These are phyloP conservation scores for Cyberlindnera maclurae DNA, from an alignment of 805 yeast genomes.

Conservation along the genomic window DNA sequence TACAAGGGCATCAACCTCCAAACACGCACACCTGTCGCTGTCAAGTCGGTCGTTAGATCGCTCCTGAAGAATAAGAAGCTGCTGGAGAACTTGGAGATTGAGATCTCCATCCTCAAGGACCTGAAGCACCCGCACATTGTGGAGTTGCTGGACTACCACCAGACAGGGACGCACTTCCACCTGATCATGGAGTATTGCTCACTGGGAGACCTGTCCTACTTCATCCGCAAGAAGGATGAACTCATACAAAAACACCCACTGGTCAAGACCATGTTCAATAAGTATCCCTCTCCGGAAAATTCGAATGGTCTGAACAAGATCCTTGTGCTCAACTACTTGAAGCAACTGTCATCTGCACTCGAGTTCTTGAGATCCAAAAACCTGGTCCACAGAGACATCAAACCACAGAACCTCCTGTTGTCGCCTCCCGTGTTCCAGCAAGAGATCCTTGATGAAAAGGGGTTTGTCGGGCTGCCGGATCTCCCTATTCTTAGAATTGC, in stretches of 20 bases:
- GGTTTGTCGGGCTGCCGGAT: conserved; percentile 77
- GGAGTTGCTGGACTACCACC: conserved; percentile 72
- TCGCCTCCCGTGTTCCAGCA: conserved; percentile 74
- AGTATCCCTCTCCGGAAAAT: conserved; percentile 77
- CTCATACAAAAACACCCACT: conserved; percentile 70
- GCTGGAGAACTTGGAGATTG: conserved; percentile 86
- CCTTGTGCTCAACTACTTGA: conserved; percentile 74
- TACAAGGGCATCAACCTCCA: conserved; percentile 67
- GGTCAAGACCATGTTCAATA: conserved; percentile 63
- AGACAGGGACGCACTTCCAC: conserved; percentile 73
- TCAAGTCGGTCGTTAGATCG: conserved; percentile 79
- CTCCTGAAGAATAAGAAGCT: conserved; percentile 80
- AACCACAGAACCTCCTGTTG: conserved; percentile 81
- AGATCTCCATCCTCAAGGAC: conserved; percentile 80
- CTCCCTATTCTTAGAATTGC: conserved; percentile 90
- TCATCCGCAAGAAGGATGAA: conserved; percentile 72
- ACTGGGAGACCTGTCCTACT: conserved; percentile 85
- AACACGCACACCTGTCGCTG: conserved; percentile 64
- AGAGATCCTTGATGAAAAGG: conserved; percentile 41
- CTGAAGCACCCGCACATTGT: conserved; percentile 93
- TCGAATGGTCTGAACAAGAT: conserved; percentile 75
- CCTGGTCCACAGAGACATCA: conserved; percentile 90
- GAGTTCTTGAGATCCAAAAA: conserved; percentile 75
- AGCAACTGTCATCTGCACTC: conserved; percentile 81
- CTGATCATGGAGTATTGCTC: conserved; percentile 96